These are phyloP conservation scores for Podaxis sp. DNA, from an alignment of 768 basidiomycete genomes.

Conservation along the genomic window DNA sequence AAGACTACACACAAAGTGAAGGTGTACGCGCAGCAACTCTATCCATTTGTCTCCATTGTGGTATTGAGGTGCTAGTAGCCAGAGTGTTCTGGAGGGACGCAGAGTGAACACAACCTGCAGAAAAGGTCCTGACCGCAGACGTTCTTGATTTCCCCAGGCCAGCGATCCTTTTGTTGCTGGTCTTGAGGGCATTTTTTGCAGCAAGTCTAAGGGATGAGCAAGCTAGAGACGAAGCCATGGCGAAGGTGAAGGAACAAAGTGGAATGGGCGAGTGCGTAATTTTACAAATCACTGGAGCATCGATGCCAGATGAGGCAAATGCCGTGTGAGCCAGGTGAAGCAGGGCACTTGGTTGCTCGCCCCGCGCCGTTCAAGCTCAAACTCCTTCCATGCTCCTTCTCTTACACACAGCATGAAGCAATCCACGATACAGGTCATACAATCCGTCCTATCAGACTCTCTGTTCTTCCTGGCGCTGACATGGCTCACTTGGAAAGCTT, in stretches of 20 bases:
- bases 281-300: background rate
- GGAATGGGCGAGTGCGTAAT: background rate
- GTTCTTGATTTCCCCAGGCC: background rate
- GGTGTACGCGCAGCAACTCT: conserved; percentile 2
- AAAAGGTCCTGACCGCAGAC: background rate
- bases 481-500: conserved; percentile 28
- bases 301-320: background rate
- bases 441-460: conserved; percentile 7
- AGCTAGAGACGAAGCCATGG: background rate
- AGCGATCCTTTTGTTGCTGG: background rate
- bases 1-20: background rate
- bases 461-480: conserved; percentile 20
- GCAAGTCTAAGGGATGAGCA: background rate
- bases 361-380: background rate
- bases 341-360: background rate
- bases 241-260: background rate
- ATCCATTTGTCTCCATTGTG: conserved; percentile 6
- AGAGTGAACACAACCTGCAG: background rate
- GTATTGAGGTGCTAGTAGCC: conserved; percentile 6
- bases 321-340: background rate
- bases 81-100: background rate
- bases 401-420: background rate
- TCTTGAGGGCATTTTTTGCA: background rate
- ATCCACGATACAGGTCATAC: conserved; percentile 3
- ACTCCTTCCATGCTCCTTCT: background rate